phyloP scores from a whole-genome alignment of 2,329 filamentous ascomycete species.

The Venturia oleaginea region DNA sequence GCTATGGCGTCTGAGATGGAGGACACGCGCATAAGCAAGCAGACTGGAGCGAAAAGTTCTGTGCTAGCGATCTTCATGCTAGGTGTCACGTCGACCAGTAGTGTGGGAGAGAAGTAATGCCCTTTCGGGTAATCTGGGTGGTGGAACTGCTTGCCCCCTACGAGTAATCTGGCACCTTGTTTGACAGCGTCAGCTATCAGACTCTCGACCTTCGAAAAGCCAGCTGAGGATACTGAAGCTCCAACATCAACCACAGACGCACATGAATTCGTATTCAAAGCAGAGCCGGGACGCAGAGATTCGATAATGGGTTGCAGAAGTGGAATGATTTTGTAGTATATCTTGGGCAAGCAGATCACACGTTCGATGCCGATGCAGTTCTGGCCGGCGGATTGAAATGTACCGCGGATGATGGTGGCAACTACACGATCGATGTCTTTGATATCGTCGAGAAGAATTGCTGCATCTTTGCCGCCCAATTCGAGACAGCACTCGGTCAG shows the following conservation, averaged over 20 bases:
- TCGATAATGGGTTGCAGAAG: conserved; percentile 66
- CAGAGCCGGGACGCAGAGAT: conserved; percentile 65
- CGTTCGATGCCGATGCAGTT: conserved; percentile 98
- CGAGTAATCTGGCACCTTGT: conserved; percentile 70
- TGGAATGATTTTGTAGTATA: conserved; percentile 64
- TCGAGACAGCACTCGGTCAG: conserved; percentile 87
- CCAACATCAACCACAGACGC: conserved; percentile 64
- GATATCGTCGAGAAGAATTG: conserved; percentile 76
- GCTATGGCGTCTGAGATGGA: conserved; percentile 58
- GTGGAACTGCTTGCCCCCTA: conserved; percentile 61
- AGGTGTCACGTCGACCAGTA: conserved; percentile 80
- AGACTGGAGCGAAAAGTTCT: conserved; percentile 89
- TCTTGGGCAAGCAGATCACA: conserved; percentile 40
- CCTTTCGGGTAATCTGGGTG: conserved; percentile 69
- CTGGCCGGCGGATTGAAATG: conserved; percentile 90
- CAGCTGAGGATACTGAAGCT: conserved; percentile 73
- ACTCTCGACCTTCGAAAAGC: conserved; percentile 65
- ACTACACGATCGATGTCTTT: conserved; percentile 58
- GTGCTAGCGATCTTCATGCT: conserved; percentile 80
- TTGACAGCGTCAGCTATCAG: conserved; percentile 70
- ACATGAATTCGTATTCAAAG: conserved; percentile 41
- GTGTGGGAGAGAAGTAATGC: conserved; percentile 87
- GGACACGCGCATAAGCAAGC: conserved; percentile 69
- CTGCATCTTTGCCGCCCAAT: conserved; percentile 90
- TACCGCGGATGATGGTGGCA: conserved; percentile 80